Conservation (phyloP, 2,329 filamentous ascomycete genomes). For the Sphaceloma murrayae region DNA sequence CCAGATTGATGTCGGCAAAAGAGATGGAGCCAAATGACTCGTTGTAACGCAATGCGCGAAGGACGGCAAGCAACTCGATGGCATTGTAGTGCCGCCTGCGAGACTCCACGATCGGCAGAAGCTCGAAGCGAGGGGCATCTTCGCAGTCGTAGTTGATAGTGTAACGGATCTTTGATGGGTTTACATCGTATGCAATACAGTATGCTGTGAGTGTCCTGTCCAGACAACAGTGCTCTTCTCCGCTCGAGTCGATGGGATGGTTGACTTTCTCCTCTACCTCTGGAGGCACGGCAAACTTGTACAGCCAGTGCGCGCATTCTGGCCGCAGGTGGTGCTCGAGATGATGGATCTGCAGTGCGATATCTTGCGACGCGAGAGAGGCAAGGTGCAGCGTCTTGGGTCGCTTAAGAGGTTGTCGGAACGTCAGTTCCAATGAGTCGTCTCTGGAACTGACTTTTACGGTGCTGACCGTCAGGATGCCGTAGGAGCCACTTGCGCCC, state of each 20-base stretch:
- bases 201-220: constrained; percentile 61
- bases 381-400: constrained; percentile 51
- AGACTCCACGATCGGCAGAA: constrained; percentile 48
- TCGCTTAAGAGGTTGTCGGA: constrained; percentile 47
- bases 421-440: constrained; percentile 57
- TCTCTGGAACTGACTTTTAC: constrained; percentile 52
- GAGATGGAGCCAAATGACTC: constrained; percentile 59
- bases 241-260: constrained; percentile 40
- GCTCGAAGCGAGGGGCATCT: constrained; percentile 57
- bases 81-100: constrained; percentile 47
- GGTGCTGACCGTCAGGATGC: constrained; percentile 52
- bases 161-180: constrained; percentile 58
- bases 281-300: constrained; percentile 51
- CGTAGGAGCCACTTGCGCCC: constrained; percentile 43
- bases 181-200: constrained; percentile 58
- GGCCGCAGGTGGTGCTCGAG: constrained; percentile 55
- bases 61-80: constrained; percentile 58
- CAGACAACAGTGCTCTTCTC: constrained; percentile 52
- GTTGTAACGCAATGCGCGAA: constrained; percentile 61
- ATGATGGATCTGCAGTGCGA: constrained; percentile 52
- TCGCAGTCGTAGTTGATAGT: constrained; percentile 52
- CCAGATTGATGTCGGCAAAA: constrained; percentile 55
- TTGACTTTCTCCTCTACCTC: constrained; percentile 44
- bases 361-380: constrained; percentile 54
- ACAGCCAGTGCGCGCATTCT: constrained; percentile 55